These are phyloP conservation scores for Paracorniculantispora psalliotae DNA, from an alignment of 2,329 filamentous ascomycete species.

Conservation along the genomic window DNA sequence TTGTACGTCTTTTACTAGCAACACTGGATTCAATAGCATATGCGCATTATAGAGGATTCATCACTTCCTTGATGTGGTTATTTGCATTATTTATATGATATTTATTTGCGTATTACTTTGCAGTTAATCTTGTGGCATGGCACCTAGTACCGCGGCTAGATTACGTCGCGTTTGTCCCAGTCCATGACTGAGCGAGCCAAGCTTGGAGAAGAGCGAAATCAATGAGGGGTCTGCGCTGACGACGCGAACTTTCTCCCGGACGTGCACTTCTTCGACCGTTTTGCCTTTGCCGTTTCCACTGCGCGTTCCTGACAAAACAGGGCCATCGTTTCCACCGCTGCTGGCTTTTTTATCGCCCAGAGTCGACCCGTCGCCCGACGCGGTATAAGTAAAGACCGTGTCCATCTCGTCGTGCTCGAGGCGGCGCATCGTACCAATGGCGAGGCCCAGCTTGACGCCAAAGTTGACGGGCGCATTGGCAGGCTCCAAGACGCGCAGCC, in stretches of 20 bases:
- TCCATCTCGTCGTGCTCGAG: slow-evolving; percentile 78
- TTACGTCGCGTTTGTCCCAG: slow-evolving; percentile 66
- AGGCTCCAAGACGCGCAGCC: slow-evolving; percentile 64
- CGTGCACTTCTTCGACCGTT: slow-evolving; percentile 56
- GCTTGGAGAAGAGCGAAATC: slow-evolving; percentile 76
- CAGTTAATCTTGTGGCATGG: slow-evolving; percentile 32
- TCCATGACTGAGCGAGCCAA: slow-evolving; percentile 71
- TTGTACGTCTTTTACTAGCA: slow-evolving; percentile 6
- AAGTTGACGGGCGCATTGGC: slow-evolving; percentile 57
- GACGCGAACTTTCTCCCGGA: slow-evolving; percentile 83
- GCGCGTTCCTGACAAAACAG: slow-evolving; percentile 22
- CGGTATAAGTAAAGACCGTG: slow-evolving; percentile 61
- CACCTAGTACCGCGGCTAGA: slow-evolving; percentile 72
- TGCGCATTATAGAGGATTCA: not conserved
- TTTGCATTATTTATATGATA: not conserved
- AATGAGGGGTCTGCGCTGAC: slow-evolving; percentile 86
- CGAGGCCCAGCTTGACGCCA: slow-evolving; percentile 64
- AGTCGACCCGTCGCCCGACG: slow-evolving; percentile 26
- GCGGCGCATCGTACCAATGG: slow-evolving; percentile 58
- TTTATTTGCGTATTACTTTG: not conserved
- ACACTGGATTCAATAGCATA: slow-evolving; percentile 7
- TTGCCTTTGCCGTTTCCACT: slow-evolving; percentile 16
- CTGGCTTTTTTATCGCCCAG: slow-evolving; percentile 8
- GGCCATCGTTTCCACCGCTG: slow-evolving; percentile 17
- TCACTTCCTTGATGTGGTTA: not conserved